Conservation (phyloP, 139 green algal species). For the Micractinium sp. region DNA sequence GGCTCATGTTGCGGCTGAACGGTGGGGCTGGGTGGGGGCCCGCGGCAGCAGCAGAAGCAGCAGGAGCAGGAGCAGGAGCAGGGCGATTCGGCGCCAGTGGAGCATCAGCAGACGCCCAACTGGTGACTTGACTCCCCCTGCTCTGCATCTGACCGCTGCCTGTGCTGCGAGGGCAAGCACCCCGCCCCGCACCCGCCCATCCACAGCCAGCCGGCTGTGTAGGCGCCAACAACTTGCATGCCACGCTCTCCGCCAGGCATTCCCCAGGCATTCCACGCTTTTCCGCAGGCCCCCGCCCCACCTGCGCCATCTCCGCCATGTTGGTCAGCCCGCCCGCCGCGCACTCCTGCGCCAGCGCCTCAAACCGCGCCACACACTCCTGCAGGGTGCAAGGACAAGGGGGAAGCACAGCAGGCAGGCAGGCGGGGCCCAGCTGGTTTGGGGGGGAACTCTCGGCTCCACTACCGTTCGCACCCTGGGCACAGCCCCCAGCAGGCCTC, state of each 20-base stretch:
- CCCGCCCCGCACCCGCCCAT: no score
- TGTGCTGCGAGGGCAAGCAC: no score
- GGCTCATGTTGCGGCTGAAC: no score
- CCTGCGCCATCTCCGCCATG: constrained; percentile 1
- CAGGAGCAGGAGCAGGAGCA: not conserved
- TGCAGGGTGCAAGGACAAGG: not conserved
- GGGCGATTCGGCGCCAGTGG: no score
- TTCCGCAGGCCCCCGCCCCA: not conserved
- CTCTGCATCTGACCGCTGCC: no score
- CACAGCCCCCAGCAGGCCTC: not conserved
- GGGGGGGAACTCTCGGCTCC: not conserved
- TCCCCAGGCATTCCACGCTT: no score
- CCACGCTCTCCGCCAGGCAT: no score
- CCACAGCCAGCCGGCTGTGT: no score
- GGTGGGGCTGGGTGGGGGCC: not conserved
- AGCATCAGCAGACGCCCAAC: no score
- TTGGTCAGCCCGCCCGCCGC: not conserved
- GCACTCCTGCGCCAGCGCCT: constrained; percentile 17
- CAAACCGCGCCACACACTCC: constrained; percentile 38
- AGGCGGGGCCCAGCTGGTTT: not conserved
- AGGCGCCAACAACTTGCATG: no score
- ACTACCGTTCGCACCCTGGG: no score
- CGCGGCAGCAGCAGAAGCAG: not conserved
- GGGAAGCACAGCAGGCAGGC: not conserved
- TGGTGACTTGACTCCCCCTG: no score